These are phyloP conservation scores for Elongisporangium undulatum DNA, from an alignment of 352 stramenopile genomes.

Conservation along the genomic window DNA sequence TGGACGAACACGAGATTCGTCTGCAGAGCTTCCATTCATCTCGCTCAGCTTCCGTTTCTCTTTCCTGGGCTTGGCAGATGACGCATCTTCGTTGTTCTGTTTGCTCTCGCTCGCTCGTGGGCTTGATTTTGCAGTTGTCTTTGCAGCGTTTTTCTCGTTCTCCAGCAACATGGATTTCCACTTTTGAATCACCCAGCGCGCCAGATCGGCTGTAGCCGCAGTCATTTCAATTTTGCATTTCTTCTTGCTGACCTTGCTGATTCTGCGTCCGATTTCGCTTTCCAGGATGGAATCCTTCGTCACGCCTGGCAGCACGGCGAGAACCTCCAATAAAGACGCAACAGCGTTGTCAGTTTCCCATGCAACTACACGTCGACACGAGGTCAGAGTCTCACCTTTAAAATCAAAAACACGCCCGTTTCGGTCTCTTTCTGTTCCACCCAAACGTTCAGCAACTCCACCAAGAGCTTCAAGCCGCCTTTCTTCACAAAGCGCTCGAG, in stretches of 20 bases:
- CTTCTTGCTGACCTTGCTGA: slow-evolving; percentile 35
- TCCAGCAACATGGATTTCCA: slow-evolving; percentile 35
- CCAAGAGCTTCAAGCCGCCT: slow-evolving; percentile 42
- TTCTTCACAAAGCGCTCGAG: slow-evolving; percentile 43
- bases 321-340: slow-evolving; percentile 21
- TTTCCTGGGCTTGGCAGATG: neutral
- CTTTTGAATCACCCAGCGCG: slow-evolving; percentile 48
- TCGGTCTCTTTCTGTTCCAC: slow-evolving; percentile 38
- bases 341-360: slow-evolving; percentile 1
- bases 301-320: slow-evolving; percentile 55
- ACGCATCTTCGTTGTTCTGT: slow-evolving; percentile 10
- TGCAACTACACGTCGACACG: neutral
- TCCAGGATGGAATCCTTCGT: slow-evolving; percentile 29
- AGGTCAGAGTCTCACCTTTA: slow-evolving; percentile 40
- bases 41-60: neutral
- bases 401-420: slow-evolving; percentile 43
- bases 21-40: neutral
- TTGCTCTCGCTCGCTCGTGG: slow-evolving; percentile 2
- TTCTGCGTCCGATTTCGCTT: slow-evolving; percentile 53
- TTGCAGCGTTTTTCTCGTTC: slow-evolving; percentile 8
- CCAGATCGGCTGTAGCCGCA: slow-evolving; percentile 30
- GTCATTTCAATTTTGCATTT: slow-evolving; percentile 8
- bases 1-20: neutral
- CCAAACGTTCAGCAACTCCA: slow-evolving; percentile 44
- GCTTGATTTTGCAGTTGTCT: slow-evolving; percentile 9